These are phyloP conservation scores for Tulasnella sp. DNA, from an alignment of 768 basidiomycete species.

Conservation along the genomic window DNA sequence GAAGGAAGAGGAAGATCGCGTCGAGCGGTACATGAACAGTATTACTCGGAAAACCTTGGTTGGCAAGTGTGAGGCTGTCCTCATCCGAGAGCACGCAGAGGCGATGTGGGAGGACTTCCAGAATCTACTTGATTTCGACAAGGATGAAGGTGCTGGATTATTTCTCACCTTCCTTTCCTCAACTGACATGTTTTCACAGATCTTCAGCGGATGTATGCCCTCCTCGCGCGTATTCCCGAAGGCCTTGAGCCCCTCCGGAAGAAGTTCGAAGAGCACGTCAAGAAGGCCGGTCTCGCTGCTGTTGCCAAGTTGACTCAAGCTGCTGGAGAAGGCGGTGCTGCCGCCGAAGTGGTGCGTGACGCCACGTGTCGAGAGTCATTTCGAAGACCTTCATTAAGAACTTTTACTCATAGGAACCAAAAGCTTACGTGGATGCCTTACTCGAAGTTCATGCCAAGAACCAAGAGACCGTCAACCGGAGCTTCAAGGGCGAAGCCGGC, in stretches of 20 bases:
- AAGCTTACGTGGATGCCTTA: conserved; percentile 89
- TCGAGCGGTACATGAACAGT: conserved; percentile 88
- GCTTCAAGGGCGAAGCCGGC: conserved; percentile 88
- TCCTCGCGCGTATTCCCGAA: conserved; percentile 85
- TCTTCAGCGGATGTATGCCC: conserved; percentile 88
- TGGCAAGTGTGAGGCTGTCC: conserved; percentile 62
- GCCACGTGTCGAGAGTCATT: background rate
- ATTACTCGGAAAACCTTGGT: conserved; percentile 72
- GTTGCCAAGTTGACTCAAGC: conserved; percentile 62
- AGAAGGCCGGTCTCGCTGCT: conserved; percentile 61
- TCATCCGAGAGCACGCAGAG: conserved; percentile 81
- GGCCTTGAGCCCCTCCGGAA: conserved; percentile 88
- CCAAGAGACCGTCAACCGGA: conserved; percentile 77
- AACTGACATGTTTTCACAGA: conserved; percentile 44
- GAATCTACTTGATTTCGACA: conserved; percentile 82
- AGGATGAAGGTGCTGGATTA: conserved; percentile 57
- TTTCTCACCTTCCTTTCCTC: background rate
- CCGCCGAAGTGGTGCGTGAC: conserved; percentile 50
- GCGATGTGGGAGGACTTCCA: conserved; percentile 95
- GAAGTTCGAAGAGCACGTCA: conserved; percentile 90
- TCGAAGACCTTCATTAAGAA: background rate
- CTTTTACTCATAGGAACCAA: conserved; percentile 58
- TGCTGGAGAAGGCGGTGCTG: conserved; percentile 49
- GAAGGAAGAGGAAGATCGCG: conserved; percentile 90
- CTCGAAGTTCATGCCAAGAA: conserved; percentile 91